A percentile compares a stretch with the other conserved stretches of the same genome.
Evolutionary conservation across 2,329 filamentous ascomycete genomes (phyloP).

Genomic region (Cercospora sojina): DNA sequence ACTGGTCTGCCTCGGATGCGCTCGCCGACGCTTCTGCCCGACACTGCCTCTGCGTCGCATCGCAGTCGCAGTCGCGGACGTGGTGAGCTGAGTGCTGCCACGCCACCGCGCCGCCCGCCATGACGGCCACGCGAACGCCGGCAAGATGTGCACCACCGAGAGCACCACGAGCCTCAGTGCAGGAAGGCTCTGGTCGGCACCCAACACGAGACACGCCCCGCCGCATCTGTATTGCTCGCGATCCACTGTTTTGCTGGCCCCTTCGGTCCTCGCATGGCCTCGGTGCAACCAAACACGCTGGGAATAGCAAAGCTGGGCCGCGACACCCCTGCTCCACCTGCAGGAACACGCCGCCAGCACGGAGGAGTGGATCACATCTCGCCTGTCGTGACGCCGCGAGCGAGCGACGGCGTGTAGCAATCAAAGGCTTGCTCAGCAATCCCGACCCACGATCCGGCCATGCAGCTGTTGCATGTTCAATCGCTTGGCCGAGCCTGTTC

Average conservation of each 20-base stretch:
- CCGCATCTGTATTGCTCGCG: constrained; percentile 7
- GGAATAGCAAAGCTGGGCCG: constrained; percentile 15
- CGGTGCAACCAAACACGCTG: constrained; percentile 5
- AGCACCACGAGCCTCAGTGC: not conserved
- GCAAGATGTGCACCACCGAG: not conserved
- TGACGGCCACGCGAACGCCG: constrained; percentile 6
- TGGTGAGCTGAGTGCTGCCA: not conserved
- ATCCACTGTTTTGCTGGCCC: constrained; percentile 10
- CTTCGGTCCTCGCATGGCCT: constrained; percentile 3
- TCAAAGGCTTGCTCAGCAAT: not conserved
- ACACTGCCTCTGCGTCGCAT: not conserved
- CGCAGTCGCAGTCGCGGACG: not conserved
- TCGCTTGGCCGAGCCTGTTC: constrained; percentile 6
- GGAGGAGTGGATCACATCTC: not conserved
- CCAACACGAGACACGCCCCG: constrained; percentile 6
- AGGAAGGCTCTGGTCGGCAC: not conserved
- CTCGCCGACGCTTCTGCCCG: not conserved
- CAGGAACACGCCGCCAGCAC: constrained; percentile 11
- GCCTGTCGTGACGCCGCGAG: constrained; percentile 4
- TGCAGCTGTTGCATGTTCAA: not conserved
- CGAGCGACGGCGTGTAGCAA: constrained; percentile 1
- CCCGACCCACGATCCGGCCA: not conserved
- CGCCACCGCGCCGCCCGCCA: not conserved
- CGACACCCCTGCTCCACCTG: constrained; percentile 11
- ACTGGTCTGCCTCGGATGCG: not conserved